phyloP scores from a whole-genome alignment of 2,329 filamentous ascomycete genomes.

The Colletotrichum endophyticum region DNA sequence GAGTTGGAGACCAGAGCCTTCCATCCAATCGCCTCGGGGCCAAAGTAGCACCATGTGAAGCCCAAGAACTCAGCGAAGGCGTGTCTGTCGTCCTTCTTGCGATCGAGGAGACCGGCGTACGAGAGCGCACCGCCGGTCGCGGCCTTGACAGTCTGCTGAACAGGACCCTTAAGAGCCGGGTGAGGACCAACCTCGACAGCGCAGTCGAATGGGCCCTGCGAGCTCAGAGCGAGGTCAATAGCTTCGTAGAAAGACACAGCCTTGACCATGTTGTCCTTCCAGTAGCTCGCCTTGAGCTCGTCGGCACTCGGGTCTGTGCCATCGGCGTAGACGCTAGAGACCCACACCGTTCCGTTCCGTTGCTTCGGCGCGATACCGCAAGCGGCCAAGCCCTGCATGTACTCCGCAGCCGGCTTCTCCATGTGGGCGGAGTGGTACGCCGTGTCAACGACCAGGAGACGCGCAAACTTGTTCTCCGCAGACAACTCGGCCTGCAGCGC shows the following conservation, averaged over 20 bases:
- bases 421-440: conserved; percentile 58
- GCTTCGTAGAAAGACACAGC: conserved; percentile 32
- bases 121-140: conserved; percentile 34
- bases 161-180: conserved; percentile 44
- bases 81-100: conserved; percentile 32
- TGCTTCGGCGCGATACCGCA: conserved; percentile 29
- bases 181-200: conserved; percentile 41
- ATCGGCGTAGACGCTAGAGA: conserved; percentile 43
- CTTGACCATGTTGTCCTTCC: conserved; percentile 32
- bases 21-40: conserved; percentile 23
- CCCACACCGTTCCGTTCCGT: conserved; percentile 35
- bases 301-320: conserved; percentile 20
- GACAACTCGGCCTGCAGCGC: conserved; percentile 24
- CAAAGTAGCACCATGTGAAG: conserved; percentile 36
- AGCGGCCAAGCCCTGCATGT: conserved; percentile 32
- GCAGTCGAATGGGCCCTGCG: conserved; percentile 12
- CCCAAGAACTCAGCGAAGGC: conserved; percentile 37
- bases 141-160: conserved; percentile 45
- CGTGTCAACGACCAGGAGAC: conserved; percentile 44
- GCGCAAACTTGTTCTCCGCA: conserved; percentile 34
- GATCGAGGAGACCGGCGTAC: conserved; percentile 35
- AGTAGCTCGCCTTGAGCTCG: conserved; percentile 40
- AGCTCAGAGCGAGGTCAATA: conserved; percentile 16
- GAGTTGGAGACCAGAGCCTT: conserved; percentile 27
- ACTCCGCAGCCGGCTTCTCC: conserved; percentile 35